These are phyloP conservation scores for Pseudodiploospora longispora DNA, from an alignment of 2,329 filamentous ascomycete genomes.

Conservation along the genomic window DNA sequence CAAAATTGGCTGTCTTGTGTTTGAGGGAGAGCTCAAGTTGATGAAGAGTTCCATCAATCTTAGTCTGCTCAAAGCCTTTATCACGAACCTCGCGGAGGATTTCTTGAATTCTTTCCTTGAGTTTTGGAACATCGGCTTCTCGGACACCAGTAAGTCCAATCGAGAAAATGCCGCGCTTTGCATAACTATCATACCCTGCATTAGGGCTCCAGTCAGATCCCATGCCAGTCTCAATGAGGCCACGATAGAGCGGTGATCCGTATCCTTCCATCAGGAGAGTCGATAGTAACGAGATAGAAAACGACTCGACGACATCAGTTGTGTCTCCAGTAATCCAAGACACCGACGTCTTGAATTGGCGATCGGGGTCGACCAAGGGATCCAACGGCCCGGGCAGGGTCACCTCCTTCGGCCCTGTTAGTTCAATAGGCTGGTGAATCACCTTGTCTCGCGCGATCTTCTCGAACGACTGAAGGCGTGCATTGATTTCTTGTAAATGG, in stretches of 20 bases:
- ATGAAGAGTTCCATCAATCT: conserved; percentile 89
- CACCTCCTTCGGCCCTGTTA: conserved; percentile 61
- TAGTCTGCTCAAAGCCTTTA: conserved; percentile 78
- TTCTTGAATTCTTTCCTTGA: conserved; percentile 65
- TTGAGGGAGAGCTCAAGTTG: conserved; percentile 89
- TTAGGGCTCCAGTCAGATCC: conserved; percentile 94
- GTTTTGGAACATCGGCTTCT: conserved; percentile 65
- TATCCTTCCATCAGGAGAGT: conserved; percentile 88
- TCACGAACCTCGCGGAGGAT: conserved; percentile 62
- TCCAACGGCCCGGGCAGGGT: conserved; percentile 76
- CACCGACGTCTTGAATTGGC: conserved; percentile 87
- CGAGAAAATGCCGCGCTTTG: conserved; percentile 74
- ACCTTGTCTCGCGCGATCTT: conserved; percentile 61
- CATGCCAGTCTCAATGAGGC: conserved; percentile 79
- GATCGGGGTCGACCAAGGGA: conserved; percentile 73
- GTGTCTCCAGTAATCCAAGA: conserved; percentile 88
- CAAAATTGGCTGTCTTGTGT: conserved; percentile 94
- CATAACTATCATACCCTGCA: conserved; percentile 78
- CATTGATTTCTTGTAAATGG: conserved; percentile 72
- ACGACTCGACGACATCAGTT: conserved; percentile 76
- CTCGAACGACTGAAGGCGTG: conserved; percentile 65
- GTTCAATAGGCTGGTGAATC: conserved; percentile 66
- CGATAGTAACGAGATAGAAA: conserved; percentile 74
- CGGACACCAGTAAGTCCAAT: conserved; percentile 87
- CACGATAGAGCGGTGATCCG: conserved; percentile 84